Evolutionary conservation across 192 early-diverging fungal genomes (phyloP).

Genomic region (Coemansia sp.): DNA sequence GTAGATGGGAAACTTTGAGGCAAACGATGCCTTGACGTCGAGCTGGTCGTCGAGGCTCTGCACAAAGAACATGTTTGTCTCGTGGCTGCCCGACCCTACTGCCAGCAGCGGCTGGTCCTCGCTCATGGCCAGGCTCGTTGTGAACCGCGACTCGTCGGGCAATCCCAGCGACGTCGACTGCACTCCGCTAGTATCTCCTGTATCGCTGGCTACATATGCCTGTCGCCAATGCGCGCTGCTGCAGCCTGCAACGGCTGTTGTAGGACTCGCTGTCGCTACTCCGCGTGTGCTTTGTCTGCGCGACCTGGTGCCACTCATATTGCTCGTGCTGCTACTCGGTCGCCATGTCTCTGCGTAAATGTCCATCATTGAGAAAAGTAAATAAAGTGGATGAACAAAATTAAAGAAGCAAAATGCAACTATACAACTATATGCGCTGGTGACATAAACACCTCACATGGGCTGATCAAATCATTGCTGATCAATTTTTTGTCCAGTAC

Average conservation of each 20-base stretch:
- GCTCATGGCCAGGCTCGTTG: conserved; percentile 56
- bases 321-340: conserved; percentile 35
- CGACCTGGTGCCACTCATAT: conserved; percentile 32
- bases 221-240: conserved; percentile 37
- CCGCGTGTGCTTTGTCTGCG: conserved; percentile 47
- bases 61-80: conserved; percentile 61
- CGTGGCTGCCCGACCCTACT: conserved; percentile 54
- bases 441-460: too few relatives aligned
- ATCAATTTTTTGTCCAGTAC: too few relatives aligned
- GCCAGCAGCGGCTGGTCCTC: conserved; percentile 54
- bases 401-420: background rate
- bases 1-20: conserved; percentile 59
- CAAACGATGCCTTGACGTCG: conserved; percentile 58
- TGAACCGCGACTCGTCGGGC: conserved; percentile 53
- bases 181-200: conserved; percentile 45
- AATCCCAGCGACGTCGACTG: conserved; percentile 52
- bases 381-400: conserved; percentile 1
- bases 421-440: background rate
- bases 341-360: conserved; percentile 18
- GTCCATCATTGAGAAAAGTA: conserved; percentile 6
- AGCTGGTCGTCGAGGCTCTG: conserved; percentile 54
- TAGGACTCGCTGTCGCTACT: conserved; percentile 13
- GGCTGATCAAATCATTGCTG: background rate
- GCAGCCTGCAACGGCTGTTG: conserved; percentile 13
- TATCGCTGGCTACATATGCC: conserved; percentile 46